Evolutionary conservation across 164 flowering plant species (phyloP).

Genomic region (Tetrastigma voinierianum): DNA sequence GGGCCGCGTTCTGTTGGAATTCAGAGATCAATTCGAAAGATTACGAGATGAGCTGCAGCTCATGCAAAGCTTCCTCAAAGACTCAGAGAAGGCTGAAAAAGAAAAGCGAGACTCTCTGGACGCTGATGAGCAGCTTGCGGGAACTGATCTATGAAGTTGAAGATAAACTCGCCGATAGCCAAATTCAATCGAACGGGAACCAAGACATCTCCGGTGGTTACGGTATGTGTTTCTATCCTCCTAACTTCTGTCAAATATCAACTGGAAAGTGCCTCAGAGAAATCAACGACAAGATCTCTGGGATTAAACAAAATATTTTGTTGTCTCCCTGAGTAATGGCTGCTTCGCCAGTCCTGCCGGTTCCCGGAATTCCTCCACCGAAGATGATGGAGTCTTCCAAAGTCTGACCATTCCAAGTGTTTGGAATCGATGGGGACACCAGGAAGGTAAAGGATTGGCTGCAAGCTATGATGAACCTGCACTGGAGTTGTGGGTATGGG

Average conservation of each 20-base stretch:
- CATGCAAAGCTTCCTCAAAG: slow-evolving; percentile 47
- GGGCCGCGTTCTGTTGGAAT: slow-evolving; percentile 22
- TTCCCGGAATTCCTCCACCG: slow-evolving; percentile 14
- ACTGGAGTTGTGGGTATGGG: slow-evolving; percentile 59
- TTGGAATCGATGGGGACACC: slow-evolving; percentile 47
- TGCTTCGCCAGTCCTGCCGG: no score
- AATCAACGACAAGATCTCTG: slow-evolving; percentile 32
- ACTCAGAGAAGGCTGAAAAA: slow-evolving; percentile 42
- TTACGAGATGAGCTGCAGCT: slow-evolving; percentile 29
- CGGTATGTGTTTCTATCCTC: slow-evolving; percentile 17
- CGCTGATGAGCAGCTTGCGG: slow-evolving; percentile 19
- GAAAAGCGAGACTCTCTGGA: slow-evolving; percentile 26
- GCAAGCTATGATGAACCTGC: slow-evolving; percentile 19
- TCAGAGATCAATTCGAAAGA: slow-evolving; percentile 25
- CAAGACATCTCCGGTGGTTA: background rate
- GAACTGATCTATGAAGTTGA: slow-evolving; percentile 46
- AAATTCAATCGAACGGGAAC: slow-evolving; percentile 15
- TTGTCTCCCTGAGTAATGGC: no score
- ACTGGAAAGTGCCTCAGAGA: slow-evolving; percentile 34
- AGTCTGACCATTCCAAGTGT: slow-evolving; percentile 46
- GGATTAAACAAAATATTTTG: slow-evolving; percentile 29
- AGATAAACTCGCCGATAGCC: slow-evolving; percentile 45
- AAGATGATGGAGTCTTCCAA: slow-evolving; percentile 35
- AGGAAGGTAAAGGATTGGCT: slow-evolving; percentile 44
- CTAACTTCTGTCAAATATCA: slow-evolving; percentile 15